Conservation (phyloP, 306 rosid species). For the Quercus suber region DNA sequence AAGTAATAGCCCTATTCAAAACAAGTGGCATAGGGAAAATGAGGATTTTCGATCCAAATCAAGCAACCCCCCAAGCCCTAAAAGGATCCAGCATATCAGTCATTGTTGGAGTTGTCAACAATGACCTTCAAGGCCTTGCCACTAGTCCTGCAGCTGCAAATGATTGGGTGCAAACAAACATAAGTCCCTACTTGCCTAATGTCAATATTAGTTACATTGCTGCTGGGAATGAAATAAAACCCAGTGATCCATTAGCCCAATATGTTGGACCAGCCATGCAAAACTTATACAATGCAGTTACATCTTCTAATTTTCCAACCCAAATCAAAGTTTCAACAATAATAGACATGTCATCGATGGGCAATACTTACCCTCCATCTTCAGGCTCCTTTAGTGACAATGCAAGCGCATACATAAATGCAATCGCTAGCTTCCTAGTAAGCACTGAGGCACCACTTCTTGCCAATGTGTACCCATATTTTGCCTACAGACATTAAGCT, state of each 20-base stretch:
- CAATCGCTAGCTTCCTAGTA: too few relatives aligned
- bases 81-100: constrained; percentile 44
- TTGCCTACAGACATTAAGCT: too few relatives aligned
- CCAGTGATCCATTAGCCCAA: not conserved
- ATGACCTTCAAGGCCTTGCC: constrained; percentile 17
- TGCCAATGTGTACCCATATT: too few relatives aligned
- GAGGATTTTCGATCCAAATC: constrained; percentile 36
- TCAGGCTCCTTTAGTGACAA: too few relatives aligned
- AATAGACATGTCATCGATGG: not conserved
- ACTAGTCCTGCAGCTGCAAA: constrained; percentile 22
- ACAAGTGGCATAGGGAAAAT: constrained; percentile 25
- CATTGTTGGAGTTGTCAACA: constrained; percentile 23
- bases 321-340: constrained; percentile 57
- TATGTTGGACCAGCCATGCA: constrained; percentile 31
- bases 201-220: constrained; percentile 36
- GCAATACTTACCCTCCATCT: too few relatives aligned
- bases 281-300: constrained; percentile 34
- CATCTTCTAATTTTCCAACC: constrained; percentile 33
- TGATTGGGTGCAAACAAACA: constrained; percentile 29
- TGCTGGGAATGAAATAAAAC: constrained; percentile 44
- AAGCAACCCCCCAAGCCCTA: constrained; percentile 36
- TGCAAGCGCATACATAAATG: too few relatives aligned
- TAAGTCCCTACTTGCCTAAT: constrained; percentile 21
- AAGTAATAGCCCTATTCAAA: constrained; percentile 33
- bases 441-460: too few relatives aligned